These are phyloP conservation scores for Plantago lanceolata DNA, from an alignment of 305 asterid species.

Conservation along the genomic window DNA sequence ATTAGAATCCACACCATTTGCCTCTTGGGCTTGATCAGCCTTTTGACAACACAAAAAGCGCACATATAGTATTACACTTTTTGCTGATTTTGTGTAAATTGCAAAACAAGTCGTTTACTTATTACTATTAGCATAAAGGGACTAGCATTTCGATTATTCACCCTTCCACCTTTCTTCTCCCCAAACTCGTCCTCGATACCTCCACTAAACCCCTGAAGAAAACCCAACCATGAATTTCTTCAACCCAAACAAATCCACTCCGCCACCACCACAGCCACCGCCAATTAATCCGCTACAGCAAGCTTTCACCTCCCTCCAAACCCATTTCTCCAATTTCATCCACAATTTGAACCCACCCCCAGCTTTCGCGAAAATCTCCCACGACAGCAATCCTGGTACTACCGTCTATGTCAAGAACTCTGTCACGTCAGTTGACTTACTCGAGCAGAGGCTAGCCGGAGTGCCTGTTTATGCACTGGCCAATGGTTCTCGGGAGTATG, in stretches of 20 bases:
- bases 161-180: no score
- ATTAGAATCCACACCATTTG: no score
- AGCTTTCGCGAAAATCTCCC: conserved; percentile 41
- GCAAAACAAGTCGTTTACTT: no score
- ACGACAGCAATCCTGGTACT: conserved; percentile 13
- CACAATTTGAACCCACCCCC: conserved; percentile 30
- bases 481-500: conserved; percentile 65
- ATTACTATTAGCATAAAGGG: no score
- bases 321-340: conserved; percentile 50
- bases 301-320: conserved; percentile 56
- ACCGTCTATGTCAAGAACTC: conserved; percentile 15
- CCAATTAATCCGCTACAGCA: conserved; percentile 46
- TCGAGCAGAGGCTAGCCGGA: conserved; percentile 79
- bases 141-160: no score
- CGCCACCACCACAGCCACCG: conserved; percentile 28
- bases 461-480: conserved; percentile 81
- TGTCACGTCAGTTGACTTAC: conserved; percentile 42
- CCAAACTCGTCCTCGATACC: no score
- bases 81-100: no score
- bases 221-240: conserved; percentile 25
- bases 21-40: no score
- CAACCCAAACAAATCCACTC: conserved; percentile 29
- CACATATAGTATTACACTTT: no score
- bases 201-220: no score
- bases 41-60: no score